phyloP scores from a whole-genome alignment of 805 yeast species.

The Priceomyces fermenticarens region DNA sequence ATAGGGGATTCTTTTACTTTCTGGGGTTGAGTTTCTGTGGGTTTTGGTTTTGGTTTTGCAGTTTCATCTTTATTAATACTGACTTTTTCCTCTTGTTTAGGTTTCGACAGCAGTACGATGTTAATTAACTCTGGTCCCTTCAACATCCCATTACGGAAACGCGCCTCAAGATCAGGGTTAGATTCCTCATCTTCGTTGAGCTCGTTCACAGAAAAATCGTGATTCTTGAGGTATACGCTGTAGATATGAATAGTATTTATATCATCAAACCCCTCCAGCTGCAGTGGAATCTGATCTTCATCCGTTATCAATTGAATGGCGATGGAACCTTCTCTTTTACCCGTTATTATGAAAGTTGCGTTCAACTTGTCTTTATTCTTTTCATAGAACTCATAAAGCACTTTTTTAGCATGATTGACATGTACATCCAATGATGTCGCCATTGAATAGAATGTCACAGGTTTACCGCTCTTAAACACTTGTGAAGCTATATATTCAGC shows the following conservation, averaged over 20 bases:
- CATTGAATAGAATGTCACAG: constrained; percentile 41
- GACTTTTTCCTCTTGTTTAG: background rate
- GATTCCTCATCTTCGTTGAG: constrained; percentile 10
- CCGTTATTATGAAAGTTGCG: constrained; percentile 43
- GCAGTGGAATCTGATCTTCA: constrained; percentile 21
- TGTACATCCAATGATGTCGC: constrained; percentile 40
- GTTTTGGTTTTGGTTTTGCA: constrained; percentile 13
- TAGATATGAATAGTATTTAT: constrained; percentile 39
- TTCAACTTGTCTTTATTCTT: constrained; percentile 31
- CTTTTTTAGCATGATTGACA: constrained; percentile 34
- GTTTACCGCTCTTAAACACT: constrained; percentile 18
- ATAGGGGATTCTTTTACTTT: background rate
- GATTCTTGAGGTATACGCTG: constrained; percentile 20
- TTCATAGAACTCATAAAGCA: constrained; percentile 36
- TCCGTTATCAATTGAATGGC: constrained; percentile 20
- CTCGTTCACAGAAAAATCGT: constrained; percentile 1
- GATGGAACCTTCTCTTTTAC: constrained; percentile 18
- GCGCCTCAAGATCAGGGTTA: constrained; percentile 14
- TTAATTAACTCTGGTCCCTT: constrained; percentile 25
- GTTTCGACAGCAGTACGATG: background rate
- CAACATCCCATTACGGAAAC: constrained; percentile 28
- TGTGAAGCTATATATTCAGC: constrained; percentile 28
- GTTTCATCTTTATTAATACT: constrained; percentile 4
- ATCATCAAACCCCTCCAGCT: constrained; percentile 22
- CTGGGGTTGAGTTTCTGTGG: constrained; percentile 4